Evolutionary conservation across 768 basidiomycete species (phyloP), one percentile per base, ranked within the genome.

Genomic region (Lentinula aciculospora): DNA sequence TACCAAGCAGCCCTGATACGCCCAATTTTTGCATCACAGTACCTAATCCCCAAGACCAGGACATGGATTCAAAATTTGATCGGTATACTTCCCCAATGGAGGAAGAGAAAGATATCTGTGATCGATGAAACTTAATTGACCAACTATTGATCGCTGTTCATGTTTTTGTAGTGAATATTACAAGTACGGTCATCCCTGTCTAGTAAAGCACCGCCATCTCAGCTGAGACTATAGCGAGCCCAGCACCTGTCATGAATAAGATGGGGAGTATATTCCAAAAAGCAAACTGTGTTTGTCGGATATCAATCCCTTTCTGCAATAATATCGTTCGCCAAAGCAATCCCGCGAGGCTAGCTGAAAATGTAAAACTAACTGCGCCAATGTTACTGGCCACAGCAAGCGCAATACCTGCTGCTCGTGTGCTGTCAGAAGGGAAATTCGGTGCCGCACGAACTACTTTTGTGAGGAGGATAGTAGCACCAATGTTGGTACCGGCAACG

Each of bases 351-450:
- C 89, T 92, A 0, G 91, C 92, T 4, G 88, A 87, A 66, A 94
- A 95, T 8, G 92, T 90, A 67, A 91, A 87, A 60, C 86, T 89
- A 62, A 95, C 88, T 1, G 95, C 95, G 12, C 95, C 95, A 32
- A 92, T 87, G 69, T 97, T 97, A 56, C 85, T 88, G 2, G 89
- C 88, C 0, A 97, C 78, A 6, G 94, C 94, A 12, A 97, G 80
- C 0, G 92, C 81, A 48, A 86, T 81, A 0, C 81, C 84, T 1
- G 85, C 87, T 0, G 81, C 85, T 17, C 81, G 77, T n/a, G 69
- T 60, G 46, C 64, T 72, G 58, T 68, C 63, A 5, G 64, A 55
- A 19, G 74, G 67, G 3, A 80, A 69, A 21, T 67, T 47, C 19
- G 69, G 65, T 1, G 82, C 76, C 1, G 77, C 78, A 42, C 82